Base-by-base conservation (phyloP, 495 filamentous ascomycete species). In the Podospora tetraspora region DNA sequence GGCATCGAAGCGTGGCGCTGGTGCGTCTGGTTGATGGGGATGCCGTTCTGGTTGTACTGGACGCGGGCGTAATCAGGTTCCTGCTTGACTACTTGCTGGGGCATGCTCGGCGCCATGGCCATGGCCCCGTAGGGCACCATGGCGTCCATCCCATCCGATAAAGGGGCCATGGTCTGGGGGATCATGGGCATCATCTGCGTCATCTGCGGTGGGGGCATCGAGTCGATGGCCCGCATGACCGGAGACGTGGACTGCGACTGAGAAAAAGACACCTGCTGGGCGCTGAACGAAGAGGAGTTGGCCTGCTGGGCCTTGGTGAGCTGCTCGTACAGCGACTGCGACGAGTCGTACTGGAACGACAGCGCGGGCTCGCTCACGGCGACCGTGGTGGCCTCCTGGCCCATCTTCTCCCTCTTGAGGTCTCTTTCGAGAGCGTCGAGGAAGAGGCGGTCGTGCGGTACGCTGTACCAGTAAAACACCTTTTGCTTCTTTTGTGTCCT, bases 401-500 rank as follows among this genome's bases (percentile, higher is more conserved):
- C 89, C 94, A 97, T 97, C 86, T 99, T 99, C 82, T 99, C 95
- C 74, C 95, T 87, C 87, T 99, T 99, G 77, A 99, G 79, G 76
- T 99, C 95, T 67, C 95, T 89, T 83, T 99, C 95, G 77, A 99
- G 84, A 59, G 95, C 95, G 84, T 99, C 95, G 66, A 98, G 88
- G 81, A 99, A 99, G 56, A 99, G 88, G 37, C 95, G 88, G 82
- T 99, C 95, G 78, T 99, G 95, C 8, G 95, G 95, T 64, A 99
- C 95, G 81, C 94, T 97, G 79, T 99, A 99, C 95, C 95, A 99
- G 81, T 97, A 99, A 74, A 99, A 99, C 71, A 99, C 95, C 84
- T 99, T 99, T 76, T 99, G 95, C 86, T 99, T 99, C 88, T 99
- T 99, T 80, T 99, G 95, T 27, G 95, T 99, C 71, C 95, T 88